Evolutionary conservation across 2,329 filamentous ascomycete species (phyloP).

Genomic region (Pseudopithomyces chartarum): DNA sequence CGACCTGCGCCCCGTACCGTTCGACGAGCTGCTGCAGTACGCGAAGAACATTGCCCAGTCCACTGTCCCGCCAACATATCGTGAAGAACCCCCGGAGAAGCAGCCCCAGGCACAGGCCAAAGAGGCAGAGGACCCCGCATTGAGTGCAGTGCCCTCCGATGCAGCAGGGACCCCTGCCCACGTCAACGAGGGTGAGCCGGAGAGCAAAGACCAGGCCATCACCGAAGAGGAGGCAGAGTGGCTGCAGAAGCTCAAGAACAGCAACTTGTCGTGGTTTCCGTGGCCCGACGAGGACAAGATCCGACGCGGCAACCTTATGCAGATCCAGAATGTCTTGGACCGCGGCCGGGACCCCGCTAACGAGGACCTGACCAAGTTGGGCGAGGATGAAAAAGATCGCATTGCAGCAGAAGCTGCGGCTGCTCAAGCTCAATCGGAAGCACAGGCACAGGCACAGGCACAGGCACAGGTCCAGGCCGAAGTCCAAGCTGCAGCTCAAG

Average conservation of each 20-base stretch:
- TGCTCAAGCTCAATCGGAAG: background rate
- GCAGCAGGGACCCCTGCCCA: constrained; percentile 34
- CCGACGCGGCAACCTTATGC: constrained; percentile 68
- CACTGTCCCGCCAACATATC: constrained; percentile 70
- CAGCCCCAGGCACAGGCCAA: constrained; percentile 23
- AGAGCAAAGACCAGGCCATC: constrained; percentile 20
- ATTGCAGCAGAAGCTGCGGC: constrained; percentile 8
- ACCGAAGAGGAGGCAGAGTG: constrained; percentile 41
- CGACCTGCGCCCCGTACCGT: constrained; percentile 59
- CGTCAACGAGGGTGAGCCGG: constrained; percentile 28
- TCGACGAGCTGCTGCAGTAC: constrained; percentile 76
- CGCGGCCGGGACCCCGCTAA: constrained; percentile 62
- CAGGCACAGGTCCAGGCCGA: constrained; percentile 3
- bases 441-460: background rate
- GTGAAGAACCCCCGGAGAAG: constrained; percentile 27
- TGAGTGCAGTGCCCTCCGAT: constrained; percentile 33
- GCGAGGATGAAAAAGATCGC: constrained; percentile 12
- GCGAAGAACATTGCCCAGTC: constrained; percentile 80
- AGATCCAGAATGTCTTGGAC: constrained; percentile 64
- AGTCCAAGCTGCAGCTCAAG: background rate
- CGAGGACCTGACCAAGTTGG: constrained; percentile 11
- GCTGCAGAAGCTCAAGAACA: constrained; percentile 37
- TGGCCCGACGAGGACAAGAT: constrained; percentile 78
- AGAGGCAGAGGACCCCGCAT: constrained; percentile 23
- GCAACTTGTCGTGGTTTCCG: constrained; percentile 63